Base-by-base conservation (phyloP, 441 rosid species). In the Populus tomentosa region DNA sequence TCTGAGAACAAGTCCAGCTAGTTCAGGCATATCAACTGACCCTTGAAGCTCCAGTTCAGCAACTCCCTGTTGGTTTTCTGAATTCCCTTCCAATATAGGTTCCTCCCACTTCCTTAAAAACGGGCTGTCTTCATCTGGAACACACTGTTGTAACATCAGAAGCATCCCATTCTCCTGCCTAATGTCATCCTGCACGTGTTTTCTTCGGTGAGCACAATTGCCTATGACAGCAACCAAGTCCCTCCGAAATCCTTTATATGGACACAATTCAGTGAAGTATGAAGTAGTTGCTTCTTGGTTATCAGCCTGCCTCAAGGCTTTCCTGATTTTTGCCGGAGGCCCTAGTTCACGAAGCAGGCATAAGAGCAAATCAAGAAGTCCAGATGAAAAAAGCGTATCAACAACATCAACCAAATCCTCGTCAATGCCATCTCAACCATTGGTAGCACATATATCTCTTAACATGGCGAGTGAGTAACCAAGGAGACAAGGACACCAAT, bases 71-170 rank as follows among this genome's bases (percentile, higher is more conserved):
- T 92, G 94, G 83, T 92, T 93, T 77, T 89, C 93, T 42, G 80
- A 40, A 80, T 93, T 93, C 76, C 93, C 93, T 84, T 91, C 94
- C 75, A 91, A 28, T 28, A 72, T 56, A 93, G 40, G 79, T 93
- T 93, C 80, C 95, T 89, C 92, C 97, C 98, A 95, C 80, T 95
- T 95, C 76, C 96, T 92, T 78, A 92, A 71, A 83, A 85, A 93
- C 0, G 88, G 93, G 82, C 88, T 93, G n/a, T 91, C 93, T 79
- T 93, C 97, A 74, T 91, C 97, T 0, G 82, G 73, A 46, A 92
- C 94, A 72, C 97, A 92, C 69, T 93, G 95, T 79, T 92, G 99
- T 70, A 92, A 71, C 80, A 95, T 72, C 69, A 92, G 24, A 9
- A 86, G 81, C 65, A 92, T 78, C 67, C 89, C 92, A 71, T 86